Conservation (phyloP, 169 alveolate genomes). For the Eimeria praecox region DNA sequence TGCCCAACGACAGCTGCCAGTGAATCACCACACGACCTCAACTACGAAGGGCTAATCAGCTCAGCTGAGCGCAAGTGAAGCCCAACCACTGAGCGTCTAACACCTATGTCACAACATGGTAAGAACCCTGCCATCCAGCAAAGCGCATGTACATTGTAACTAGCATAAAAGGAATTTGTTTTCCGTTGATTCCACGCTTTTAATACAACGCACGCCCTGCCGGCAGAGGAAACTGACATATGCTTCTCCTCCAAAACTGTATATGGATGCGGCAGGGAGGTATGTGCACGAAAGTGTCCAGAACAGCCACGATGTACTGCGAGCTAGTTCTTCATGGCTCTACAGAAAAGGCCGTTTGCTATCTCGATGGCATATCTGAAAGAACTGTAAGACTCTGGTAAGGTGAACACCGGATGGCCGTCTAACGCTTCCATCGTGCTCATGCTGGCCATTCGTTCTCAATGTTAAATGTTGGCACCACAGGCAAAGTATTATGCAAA, state of each 20-base stretch:
- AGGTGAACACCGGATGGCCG: background rate
- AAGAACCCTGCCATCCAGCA: background rate
- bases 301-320: background rate
- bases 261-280: background rate
- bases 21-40: background rate
- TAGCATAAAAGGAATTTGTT: background rate
- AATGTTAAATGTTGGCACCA: background rate
- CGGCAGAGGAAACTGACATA: background rate
- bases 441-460: background rate
- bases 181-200: background rate
- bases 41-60: background rate
- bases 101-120: background rate
- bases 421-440: background rate
- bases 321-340: background rate
- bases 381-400: background rate
- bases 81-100: background rate
- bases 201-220: conserved; percentile 6
- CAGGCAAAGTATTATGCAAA: background rate
- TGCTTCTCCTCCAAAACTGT: background rate
- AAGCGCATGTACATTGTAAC: background rate
- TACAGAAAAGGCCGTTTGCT: background rate
- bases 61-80: background rate
- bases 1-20: background rate
- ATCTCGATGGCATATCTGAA: background rate
- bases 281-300: background rate